Percentiles rank a stretch among this genome's conserved stretches.
Conservation (phyloP, 768 basidiomycete genomes). For the Psilocybe cubensis region DNA sequence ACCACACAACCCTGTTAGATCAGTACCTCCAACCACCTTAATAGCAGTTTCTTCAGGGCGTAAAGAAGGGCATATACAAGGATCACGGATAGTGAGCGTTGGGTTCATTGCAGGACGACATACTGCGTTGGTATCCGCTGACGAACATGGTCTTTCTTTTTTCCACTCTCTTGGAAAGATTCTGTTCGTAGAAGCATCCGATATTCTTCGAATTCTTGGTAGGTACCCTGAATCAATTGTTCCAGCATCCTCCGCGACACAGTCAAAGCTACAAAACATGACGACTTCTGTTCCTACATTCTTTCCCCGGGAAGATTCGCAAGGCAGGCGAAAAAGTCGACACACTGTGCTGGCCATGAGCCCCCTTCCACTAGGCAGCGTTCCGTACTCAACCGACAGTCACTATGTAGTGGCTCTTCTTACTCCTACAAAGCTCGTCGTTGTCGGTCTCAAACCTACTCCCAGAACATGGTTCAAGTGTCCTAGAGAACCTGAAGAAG, state of each 20-base stretch:
- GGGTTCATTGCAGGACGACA: slow-evolving; percentile 91
- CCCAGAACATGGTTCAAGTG: slow-evolving; percentile 92
- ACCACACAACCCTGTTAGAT: slow-evolving; percentile 68
- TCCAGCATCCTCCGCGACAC: slow-evolving; percentile 5
- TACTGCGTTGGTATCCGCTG: slow-evolving; percentile 90
- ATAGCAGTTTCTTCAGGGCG: slow-evolving; percentile 73
- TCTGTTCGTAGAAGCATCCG: slow-evolving; percentile 92
- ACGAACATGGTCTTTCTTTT: slow-evolving; percentile 91
- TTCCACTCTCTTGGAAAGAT: slow-evolving; percentile 95
- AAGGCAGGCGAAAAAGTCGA: slow-evolving; percentile 50
- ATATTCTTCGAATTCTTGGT: slow-evolving; percentile 91
- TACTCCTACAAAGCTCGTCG: slow-evolving; percentile 88
- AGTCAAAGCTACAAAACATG: background rate
- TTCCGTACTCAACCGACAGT: slow-evolving; percentile 73
- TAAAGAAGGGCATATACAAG: slow-evolving; percentile 84
- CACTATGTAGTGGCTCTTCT: slow-evolving; percentile 85
- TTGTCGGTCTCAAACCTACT: slow-evolving; percentile 90
- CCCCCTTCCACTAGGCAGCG: slow-evolving; percentile 80
- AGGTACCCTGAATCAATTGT: slow-evolving; percentile 68
- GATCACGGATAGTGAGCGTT: slow-evolving; percentile 79
- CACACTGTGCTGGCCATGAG: slow-evolving; percentile 79
- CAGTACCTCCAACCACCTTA: slow-evolving; percentile 70
- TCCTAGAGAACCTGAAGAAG: slow-evolving; percentile 55
- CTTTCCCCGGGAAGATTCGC: slow-evolving; percentile 27
- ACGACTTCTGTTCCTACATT: slow-evolving; percentile 13